These are phyloP conservation scores for Ogataea polymorpha DNA, from an alignment of 805 yeast genomes.

Conservation along the genomic window DNA sequence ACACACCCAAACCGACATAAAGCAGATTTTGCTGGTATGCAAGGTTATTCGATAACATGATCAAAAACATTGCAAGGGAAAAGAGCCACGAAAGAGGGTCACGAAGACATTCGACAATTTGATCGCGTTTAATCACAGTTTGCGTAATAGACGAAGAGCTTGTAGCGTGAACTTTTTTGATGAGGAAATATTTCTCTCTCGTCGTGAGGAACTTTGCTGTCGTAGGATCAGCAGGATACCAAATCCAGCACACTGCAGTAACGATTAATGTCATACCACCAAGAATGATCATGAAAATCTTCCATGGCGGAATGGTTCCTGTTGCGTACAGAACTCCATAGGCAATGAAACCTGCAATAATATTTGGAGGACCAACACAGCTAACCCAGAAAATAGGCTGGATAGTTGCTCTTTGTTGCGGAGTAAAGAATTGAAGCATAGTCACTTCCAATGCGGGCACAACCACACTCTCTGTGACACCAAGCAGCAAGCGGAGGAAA, in stretches of 20 bases:
- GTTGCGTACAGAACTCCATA: conserved; percentile 36
- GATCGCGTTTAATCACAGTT: conserved; percentile 44
- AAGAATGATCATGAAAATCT: conserved; percentile 50
- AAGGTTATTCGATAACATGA: conserved; percentile 50
- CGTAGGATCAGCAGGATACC: conserved; percentile 58
- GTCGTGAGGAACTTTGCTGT: conserved; percentile 44
- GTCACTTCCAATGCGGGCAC: conserved; percentile 45
- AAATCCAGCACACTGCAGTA: conserved; percentile 32
- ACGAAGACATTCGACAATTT: conserved; percentile 46
- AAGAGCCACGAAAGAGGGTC: conserved; percentile 50
- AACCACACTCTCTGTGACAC: conserved; percentile 46
- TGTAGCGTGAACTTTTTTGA: conserved; percentile 39
- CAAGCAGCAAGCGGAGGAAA: conserved; percentile 48
- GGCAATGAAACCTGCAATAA: conserved; percentile 42
- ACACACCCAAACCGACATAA: conserved; percentile 41
- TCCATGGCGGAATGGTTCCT: conserved; percentile 41
- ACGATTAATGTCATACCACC: conserved; percentile 52
- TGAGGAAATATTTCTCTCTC: conserved; percentile 51
- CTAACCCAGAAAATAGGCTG: conserved; percentile 54
- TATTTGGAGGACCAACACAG: conserved; percentile 41
- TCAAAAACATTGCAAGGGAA: conserved; percentile 38
- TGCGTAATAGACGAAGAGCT: conserved; percentile 42
- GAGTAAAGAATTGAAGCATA: conserved; percentile 47
- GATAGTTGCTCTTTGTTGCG: conserved; percentile 42
- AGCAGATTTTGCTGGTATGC: conserved; percentile 51